Evolutionary conservation across 306 rosid genomes (phyloP).

Genomic region (Prunus persica): Prunus_persica_NCBIv2 NC_034012.1:14360501-14361000

Average conservation of each 20-base stretch:
- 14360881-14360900: neutral
- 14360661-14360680: slow-evolving; percentile 1
- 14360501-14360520: neutral
- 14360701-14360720: neutral
- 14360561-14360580: neutral
- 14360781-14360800: neutral
- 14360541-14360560: neutral
- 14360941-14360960: neutral
- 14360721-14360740: neutral
- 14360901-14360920: neutral
- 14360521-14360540: neutral
- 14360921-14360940: neutral
- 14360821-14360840: neutral
- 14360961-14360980: neutral
- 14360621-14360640: neutral
- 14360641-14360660: neutral
- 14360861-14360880: neutral
- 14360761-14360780: neutral
- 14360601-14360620: neutral
- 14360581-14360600: neutral
- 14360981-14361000: slow-evolving; percentile 9
- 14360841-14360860: neutral
- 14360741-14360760: neutral
- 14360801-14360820: neutral
- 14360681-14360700: neutral